phyloP scores from a whole-genome alignment of 1,284 basidiomycete genomes.

The Sporisorium exsertum region DNA sequence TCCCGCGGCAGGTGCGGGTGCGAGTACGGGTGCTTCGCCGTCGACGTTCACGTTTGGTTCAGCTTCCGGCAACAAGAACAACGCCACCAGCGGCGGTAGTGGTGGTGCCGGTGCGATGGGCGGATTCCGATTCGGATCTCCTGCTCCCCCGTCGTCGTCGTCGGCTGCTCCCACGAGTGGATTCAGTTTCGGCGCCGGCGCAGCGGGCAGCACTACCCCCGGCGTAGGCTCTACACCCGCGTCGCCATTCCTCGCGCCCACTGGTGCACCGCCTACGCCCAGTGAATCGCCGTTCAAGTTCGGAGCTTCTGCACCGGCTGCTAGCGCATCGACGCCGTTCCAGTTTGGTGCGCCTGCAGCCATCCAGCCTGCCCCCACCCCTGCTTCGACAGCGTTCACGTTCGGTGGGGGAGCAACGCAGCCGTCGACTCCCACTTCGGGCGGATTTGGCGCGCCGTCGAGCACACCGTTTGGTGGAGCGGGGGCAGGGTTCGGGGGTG shows the following conservation, averaged over 20 bases:
- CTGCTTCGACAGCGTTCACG: slow-evolving; percentile 2
- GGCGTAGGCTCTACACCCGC: slow-evolving; percentile 31
- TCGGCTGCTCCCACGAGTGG: slow-evolving; percentile 9
- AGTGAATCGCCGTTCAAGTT: slow-evolving; percentile 35
- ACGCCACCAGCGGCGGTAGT: not conserved
- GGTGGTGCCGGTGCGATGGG: not conserved
- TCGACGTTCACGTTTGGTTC: slow-evolving; percentile 36
- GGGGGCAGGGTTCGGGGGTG: slow-evolving; percentile 1
- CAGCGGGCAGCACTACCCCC: slow-evolving; percentile 16
- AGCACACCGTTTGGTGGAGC: not conserved
- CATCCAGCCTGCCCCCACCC: slow-evolving; percentile 1
- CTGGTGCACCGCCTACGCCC: slow-evolving; percentile 25
- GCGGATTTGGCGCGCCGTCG: not conserved
- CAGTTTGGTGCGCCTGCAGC: slow-evolving; percentile 20
- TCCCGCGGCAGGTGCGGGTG: not conserved
- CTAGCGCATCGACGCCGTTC: slow-evolving; percentile 2
- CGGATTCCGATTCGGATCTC: slow-evolving; percentile 40
- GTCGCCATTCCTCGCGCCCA: slow-evolving; percentile 26
- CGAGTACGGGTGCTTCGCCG: not conserved
- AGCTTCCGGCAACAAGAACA: not conserved
- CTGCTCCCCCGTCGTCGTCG: slow-evolving; percentile 12
- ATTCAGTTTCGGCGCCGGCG: slow-evolving; percentile 29
- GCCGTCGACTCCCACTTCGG: not conserved
- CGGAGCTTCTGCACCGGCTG: slow-evolving; percentile 13
- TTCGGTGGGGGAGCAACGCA: not conserved